Percentiles rank a stretch among this genome's conserved stretches.
These are phyloP conservation scores for Melaleuca quinquenervia DNA, from an alignment of 345 rosid genomes.

Conservation along the genomic window DNA sequence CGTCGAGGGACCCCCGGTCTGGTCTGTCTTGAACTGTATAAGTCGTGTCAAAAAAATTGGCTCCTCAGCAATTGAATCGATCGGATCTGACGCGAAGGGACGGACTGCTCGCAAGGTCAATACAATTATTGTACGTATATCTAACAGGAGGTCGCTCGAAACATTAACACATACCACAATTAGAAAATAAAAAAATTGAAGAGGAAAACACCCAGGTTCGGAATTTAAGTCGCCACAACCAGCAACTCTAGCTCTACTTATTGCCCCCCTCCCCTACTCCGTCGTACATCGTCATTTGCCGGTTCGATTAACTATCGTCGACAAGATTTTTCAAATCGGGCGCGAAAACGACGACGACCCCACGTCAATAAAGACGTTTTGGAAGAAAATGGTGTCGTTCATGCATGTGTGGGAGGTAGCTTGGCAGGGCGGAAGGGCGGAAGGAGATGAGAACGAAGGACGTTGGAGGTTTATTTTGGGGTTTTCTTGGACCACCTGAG, in stretches of 20 bases:
- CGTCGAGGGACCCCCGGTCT: constrained; percentile 6
- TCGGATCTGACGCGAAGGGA: background rate
- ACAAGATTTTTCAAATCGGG: background rate
- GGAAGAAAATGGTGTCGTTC: constrained; percentile 4
- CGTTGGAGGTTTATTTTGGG: background rate
- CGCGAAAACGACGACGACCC: background rate
- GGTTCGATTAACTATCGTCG: background rate
- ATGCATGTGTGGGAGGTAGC: constrained; percentile 6
- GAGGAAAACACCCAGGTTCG: too few species aligned
- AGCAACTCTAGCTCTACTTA: background rate
- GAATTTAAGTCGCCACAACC: background rate
- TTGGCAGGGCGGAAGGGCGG: background rate
- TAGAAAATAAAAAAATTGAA: background rate
- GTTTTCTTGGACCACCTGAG: constrained; percentile 12
- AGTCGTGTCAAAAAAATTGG: background rate
- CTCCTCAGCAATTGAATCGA: background rate
- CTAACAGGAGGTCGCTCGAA: background rate
- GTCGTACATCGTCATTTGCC: background rate
- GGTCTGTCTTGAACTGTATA: background rate
- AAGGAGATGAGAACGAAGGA: constrained; percentile 9
- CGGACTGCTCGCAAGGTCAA: background rate
- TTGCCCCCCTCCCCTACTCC: background rate
- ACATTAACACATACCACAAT: background rate
- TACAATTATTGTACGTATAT: background rate
- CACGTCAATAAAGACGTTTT: background rate